Base-by-base conservation (phyloP, 75 land plant species). In the Azolla pinnata region DNA sequence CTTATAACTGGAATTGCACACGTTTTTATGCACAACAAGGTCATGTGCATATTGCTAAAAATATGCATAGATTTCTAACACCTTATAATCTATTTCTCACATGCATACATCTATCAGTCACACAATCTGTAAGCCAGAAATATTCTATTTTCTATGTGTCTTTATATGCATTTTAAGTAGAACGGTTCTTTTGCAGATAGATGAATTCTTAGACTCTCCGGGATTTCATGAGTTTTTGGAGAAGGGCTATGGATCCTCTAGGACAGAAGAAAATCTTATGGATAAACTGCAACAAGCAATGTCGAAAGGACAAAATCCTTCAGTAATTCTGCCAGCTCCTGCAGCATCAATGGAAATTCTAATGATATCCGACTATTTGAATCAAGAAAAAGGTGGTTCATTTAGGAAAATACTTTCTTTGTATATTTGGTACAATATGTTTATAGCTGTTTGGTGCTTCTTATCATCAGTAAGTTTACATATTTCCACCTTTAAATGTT, bases 221-320 rank as follows among this genome's bases (percentile, higher is more conserved):
- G 83, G 90, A 16, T 93, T 93, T 71, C n/a, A 79, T 44, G 96
- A 89, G 59, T 93, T 81, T 57, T 59, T 85, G 59, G 98, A 88
- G 59, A 82, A 86, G 60, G 75, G 82, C 21, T 45, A 81, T n/a
- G 86, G 80, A 45, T 76, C 87, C 50, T 81, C 75, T 14, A 82
- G 72, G 24, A 72, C 48, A 30, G 80, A 78, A 32, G 69, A 56
- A 17, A 93, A 85, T 79, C 83, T 89, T 47, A 68, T 93, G 44
- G 88, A 93, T 67, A 89, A 83, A 65, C 67, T 93, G 44, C 98
- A 93, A 75, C 87, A 82, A 68, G 96, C 96, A 30, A 77, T 70
- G 40, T 82, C 82, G 27, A 79, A 83, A 59, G 85, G 90, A 28
- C 83, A 93, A 70, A 73, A 71, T 59, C 83, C 84, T 55, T 23